phyloP scores from a whole-genome alignment of 305 asterid genomes.

The Lippia alba region DNA sequence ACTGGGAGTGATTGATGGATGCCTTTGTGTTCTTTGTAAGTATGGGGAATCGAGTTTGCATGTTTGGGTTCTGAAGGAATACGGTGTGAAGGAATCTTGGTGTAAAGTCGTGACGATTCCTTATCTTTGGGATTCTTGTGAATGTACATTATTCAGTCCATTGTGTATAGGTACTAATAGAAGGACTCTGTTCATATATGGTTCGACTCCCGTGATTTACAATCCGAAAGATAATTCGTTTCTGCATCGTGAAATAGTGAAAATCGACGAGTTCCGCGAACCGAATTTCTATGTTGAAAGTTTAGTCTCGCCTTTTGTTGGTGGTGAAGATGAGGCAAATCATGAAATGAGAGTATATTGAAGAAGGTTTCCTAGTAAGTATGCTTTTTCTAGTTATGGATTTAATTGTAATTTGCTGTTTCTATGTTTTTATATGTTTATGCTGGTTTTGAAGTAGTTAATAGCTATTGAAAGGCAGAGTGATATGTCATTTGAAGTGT shows the following conservation, averaged over 20 bases:
- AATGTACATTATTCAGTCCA: conserved; percentile 2
- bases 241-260: neutral
- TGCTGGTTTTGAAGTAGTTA: too few relatives aligned
- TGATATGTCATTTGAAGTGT: neutral
- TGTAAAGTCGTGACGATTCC: conserved; percentile 31
- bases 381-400: neutral
- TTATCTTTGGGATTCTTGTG: conserved; percentile 5
- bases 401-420: too few relatives aligned
- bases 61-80: conserved; percentile 48
- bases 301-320: conserved; percentile 37
- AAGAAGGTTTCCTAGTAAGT: neutral
- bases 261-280: neutral
- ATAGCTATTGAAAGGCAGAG: neutral
- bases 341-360: neutral
- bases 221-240: conserved; percentile 4
- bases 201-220: conserved; percentile 20
- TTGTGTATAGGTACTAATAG: conserved; percentile 28
- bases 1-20: conserved; percentile 42
- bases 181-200: conserved; percentile 35
- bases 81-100: conserved; percentile 49
- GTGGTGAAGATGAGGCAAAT: conserved; percentile 6
- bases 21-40: conserved; percentile 37
- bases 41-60: conserved; percentile 2
- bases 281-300: conserved; percentile 34
- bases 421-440: too few relatives aligned